Evolutionary conservation across 306 rosid species (phyloP).

Genomic region (Rubus idaeus): DNA sequence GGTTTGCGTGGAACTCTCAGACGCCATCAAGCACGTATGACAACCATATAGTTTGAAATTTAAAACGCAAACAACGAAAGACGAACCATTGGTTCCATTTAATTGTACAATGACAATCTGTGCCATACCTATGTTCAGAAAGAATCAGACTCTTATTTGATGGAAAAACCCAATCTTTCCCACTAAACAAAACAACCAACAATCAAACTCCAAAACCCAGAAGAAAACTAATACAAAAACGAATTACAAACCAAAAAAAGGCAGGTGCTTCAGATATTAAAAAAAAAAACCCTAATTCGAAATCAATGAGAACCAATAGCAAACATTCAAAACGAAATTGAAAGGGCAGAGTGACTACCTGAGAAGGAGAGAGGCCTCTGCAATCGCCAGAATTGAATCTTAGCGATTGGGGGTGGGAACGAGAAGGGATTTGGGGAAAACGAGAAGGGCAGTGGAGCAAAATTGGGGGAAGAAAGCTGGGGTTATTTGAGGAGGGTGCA

Average conservation of each 20-base stretch:
- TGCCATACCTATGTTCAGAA: slow-evolving; percentile 17
- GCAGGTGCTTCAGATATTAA: not conserved
- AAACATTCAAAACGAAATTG: not conserved
- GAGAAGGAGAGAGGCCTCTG: not conserved
- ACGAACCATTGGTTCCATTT: slow-evolving; percentile 3
- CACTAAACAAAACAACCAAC: not conserved
- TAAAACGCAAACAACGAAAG: not conserved
- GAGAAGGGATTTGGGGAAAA: not conserved
- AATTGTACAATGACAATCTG: not conserved
- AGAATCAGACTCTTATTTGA: slow-evolving; percentile 9
- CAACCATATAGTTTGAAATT: slow-evolving; percentile 16
- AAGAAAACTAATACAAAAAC: not conserved
- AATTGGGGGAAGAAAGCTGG: no score
- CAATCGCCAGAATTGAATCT: not conserved
- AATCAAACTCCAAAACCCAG: not conserved
- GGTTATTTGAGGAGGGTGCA: not conserved
- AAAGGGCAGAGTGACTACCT: not conserved
- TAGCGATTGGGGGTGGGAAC: not conserved
- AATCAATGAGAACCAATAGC: not conserved
- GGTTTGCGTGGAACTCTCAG: slow-evolving; percentile 30
- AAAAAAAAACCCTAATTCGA: not conserved
- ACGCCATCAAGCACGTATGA: slow-evolving; percentile 35
- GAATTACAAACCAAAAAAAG: not conserved
- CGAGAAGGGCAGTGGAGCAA: not conserved
- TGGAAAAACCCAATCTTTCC: slow-evolving; percentile 8